A percentile compares a stretch with the other conserved stretches of the same genome.
Conservation (phyloP, 1,284 basidiomycete genomes). For the Rhizoctonia solani region DNA sequence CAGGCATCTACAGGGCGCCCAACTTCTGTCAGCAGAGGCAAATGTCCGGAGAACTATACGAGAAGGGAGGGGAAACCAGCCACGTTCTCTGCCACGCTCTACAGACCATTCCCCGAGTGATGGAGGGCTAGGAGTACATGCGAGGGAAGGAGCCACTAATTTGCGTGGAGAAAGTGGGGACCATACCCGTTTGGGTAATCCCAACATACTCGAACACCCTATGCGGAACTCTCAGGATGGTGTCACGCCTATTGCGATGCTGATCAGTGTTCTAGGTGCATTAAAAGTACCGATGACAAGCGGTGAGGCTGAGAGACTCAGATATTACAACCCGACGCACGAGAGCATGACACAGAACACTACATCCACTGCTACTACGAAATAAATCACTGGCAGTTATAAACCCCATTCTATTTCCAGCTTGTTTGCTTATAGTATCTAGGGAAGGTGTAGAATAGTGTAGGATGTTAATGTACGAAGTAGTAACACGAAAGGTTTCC, state of each 20-base stretch:
- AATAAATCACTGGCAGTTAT: not conserved
- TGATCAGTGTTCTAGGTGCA: conserved; percentile 1
- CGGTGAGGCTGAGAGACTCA: conserved; percentile 8
- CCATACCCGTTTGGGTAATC: not conserved
- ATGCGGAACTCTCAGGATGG: not conserved
- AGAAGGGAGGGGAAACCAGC: conserved; percentile 11
- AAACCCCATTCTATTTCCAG: not conserved
- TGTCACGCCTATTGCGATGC: conserved; percentile 7
- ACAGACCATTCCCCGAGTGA: conserved; percentile 7
- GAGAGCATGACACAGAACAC: not conserved
- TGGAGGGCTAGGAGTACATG: conserved; percentile 1
- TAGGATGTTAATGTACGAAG: not conserved
- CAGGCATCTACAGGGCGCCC: conserved; percentile 27
- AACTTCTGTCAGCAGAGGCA: conserved; percentile 16
- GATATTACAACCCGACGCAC: conserved; percentile 1
- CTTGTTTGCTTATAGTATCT: not conserved
- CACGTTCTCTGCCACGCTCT: conserved; percentile 14
- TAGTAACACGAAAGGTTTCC: not conserved
- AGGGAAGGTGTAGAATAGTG: not conserved
- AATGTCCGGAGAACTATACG: conserved; percentile 10
- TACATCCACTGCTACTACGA: not conserved
- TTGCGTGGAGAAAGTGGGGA: not conserved
- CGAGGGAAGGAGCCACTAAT: not conserved
- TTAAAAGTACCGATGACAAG: conserved; percentile 6
- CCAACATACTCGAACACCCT: not conserved